These are phyloP conservation scores for Saccharomyces uvarum DNA, from an alignment of 1,139 yeast species.

Conservation along the genomic window DNA sequence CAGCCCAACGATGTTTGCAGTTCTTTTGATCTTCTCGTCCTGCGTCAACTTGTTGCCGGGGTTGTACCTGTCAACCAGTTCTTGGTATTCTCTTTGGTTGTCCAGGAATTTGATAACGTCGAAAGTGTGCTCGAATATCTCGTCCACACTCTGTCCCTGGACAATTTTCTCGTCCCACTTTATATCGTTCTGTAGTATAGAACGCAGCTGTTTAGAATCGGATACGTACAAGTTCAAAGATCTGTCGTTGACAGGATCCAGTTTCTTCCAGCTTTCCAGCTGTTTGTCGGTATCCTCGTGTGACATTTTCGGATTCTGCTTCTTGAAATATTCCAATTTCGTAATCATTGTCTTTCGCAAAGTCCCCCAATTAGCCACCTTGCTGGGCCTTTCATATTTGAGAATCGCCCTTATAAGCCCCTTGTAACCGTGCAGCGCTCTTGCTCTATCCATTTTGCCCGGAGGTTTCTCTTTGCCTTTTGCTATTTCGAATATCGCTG, in stretches of 20 bases:
- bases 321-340: background rate
- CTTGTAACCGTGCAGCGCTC: background rate
- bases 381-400: background rate
- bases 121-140: background rate
- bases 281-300: background rate
- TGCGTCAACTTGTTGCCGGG: slow-evolving; percentile 76
- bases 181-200: background rate
- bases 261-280: background rate
- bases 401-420: background rate
- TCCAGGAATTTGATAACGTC: slow-evolving; percentile 39
- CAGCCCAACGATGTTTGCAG: slow-evolving; percentile 83
- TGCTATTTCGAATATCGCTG: background rate
- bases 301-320: background rate
- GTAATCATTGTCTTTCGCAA: background rate
- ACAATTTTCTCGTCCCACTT: background rate
- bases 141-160: background rate
- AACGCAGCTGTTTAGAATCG: background rate
- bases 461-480: background rate
- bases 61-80: slow-evolving; percentile 75
- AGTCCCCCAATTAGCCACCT: background rate
- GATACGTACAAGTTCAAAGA: background rate
- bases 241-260: background rate
- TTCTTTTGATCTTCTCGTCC: slow-evolving; percentile 64
- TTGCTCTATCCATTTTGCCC: background rate
- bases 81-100: slow-evolving; percentile 71